Conservation (phyloP, 495 filamentous ascomycete species). For the Talaromyces thailandensis region DNA sequence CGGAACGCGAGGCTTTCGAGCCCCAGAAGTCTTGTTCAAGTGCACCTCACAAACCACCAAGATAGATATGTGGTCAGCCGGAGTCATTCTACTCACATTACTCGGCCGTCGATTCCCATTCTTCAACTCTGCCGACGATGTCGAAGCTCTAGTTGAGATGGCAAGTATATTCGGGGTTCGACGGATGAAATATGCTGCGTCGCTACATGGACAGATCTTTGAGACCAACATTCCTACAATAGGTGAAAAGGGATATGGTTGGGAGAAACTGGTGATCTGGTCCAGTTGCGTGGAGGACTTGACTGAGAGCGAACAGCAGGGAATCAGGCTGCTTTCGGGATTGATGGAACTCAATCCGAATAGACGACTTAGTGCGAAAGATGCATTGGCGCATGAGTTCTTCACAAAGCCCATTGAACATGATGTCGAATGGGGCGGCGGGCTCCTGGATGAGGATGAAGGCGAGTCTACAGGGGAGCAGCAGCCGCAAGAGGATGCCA, state of each 20-base stretch:
- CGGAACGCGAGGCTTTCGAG: constrained; percentile 92
- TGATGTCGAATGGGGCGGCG: constrained; percentile 38
- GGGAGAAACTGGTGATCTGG: constrained; percentile 94
- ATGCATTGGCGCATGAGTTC: constrained; percentile 56
- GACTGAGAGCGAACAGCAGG: constrained; percentile 40
- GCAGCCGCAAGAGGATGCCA: constrained; percentile 24
- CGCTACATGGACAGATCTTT: constrained; percentile 78
- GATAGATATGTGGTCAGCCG: constrained; percentile 95
- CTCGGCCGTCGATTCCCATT: constrained; percentile 89
- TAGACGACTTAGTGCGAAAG: constrained; percentile 45
- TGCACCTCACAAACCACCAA: constrained; percentile 94
- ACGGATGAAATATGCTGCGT: constrained; percentile 72
- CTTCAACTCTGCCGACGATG: constrained; percentile 93
- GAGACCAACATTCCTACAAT: constrained; percentile 89
- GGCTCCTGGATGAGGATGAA: constrained; percentile 23
- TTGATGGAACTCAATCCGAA: constrained; percentile 51
- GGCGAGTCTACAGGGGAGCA: constrained; percentile 13
- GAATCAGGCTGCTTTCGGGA: constrained; percentile 51
- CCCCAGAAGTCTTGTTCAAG: constrained; percentile 94
- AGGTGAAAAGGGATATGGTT: constrained; percentile 69
- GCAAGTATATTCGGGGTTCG: constrained; percentile 85
- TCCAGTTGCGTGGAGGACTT: constrained; percentile 50
- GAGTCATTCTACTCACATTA: constrained; percentile 87
- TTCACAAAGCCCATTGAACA: constrained; percentile 44
- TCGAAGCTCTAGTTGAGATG: constrained; percentile 96